Base-by-base conservation (phyloP, 345 rosid species). In the Euphorbia lathyris region DNA sequence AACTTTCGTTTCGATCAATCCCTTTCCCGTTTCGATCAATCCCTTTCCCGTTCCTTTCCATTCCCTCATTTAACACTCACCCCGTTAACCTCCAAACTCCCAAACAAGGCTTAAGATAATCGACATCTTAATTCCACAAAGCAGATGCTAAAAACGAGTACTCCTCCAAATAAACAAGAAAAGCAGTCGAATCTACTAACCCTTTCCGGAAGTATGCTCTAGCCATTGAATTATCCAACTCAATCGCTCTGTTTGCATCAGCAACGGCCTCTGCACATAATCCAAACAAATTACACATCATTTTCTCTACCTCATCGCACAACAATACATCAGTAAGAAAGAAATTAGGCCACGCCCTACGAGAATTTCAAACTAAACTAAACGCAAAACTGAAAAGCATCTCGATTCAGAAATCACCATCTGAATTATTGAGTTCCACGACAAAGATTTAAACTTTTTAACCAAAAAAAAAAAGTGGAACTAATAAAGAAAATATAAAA, bases 201-300 rank as follows among this genome's bases (percentile, higher is more conserved):
- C 85, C 99, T 67, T 92, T 96, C 40, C 98, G 88, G 67, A 87
- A 68, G 78, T 90, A 92, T 7, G 97, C 93, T 83, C 87, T 96
- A 20, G 90, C 60, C 89, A 88, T 58, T 7, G 85, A 69, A 8
- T 86, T 75, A 45, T 89, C 93, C 91, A 92, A 80, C 79, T 83
- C 86, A 63, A 92, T 85, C 32, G 99, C 95, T 81, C 75, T 82
- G 70, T 70, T 86, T 0, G 98, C 88, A 83, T 92, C 99, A 56
- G 88, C 86, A 60, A 92, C 93, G 19, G 95, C 96, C 80, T 88
- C 99, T 96, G 84, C 5, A 40, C 26, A 63, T 56, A 48, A 65
- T 9, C 61, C 12, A 34, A 58, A 52, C 10, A 59, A 59, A 66
- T 59, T 9, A 63, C 32, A 20, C 3, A 51, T 56, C 9, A 22